Base-by-base conservation (phyloP, 257 asterid species). In the Solanum paucissectum region DNA sequence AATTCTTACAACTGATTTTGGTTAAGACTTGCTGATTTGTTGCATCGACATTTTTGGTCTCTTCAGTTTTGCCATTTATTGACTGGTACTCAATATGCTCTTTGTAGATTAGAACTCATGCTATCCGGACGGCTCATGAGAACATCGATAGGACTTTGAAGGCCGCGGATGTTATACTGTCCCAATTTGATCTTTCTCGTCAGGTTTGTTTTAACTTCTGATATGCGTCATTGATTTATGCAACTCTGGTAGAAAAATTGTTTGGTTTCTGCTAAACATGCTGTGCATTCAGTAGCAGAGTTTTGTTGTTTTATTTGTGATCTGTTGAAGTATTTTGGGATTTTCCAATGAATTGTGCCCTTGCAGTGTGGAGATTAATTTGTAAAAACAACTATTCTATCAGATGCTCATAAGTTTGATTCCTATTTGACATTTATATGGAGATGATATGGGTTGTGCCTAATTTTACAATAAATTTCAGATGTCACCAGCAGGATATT, bases 51-150 rank as follows among this genome's bases (percentile, higher is more conserved):
- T 14, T 72, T 86, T 27, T 86, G 73, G 73, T 86, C 21, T 77
- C 46, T 37, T 40, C 36, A 37, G 25, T 49, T 72, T 62, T 52
- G 9, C 55, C 49, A 44, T 86, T 72, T 86, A 38, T 20, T 86
- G 25, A 72, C 9, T 89, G n/a, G 36, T 76, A 72, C 60, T 82
- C 71, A 71, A 18, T 83, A 21, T 88, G 81, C 72, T 55, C 87
- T 90, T 88, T 92, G 90, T 89, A 97, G 99, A 92, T 97, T 88
- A 94, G 98, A 90, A 97, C 99, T 36, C 98, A 97, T 92, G 98
- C 99, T 75, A 93, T 96, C 86, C 92, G 99, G 90, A 93, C 94
- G 92, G 99, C 99, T 84, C 99, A 97, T 88, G 98, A 95, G 92
- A 97, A 96, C 90, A 97, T 97, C 77, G 99, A 97, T 92, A 95